These are phyloP conservation scores for Lipomyces mesembrius DNA, from an alignment of 805 yeast genomes.

Conservation along the genomic window DNA sequence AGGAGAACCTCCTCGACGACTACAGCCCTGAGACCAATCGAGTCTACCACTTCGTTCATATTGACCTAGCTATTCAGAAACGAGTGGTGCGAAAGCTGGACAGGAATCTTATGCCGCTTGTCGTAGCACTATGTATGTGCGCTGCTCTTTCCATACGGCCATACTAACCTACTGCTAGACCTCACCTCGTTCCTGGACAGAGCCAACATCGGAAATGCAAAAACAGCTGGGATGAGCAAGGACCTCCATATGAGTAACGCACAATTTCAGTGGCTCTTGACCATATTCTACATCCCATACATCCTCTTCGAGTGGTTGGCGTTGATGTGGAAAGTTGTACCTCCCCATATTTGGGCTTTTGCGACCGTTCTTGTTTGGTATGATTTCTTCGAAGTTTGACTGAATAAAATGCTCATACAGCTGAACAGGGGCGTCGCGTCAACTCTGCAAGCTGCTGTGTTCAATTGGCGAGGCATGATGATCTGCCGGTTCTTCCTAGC, in stretches of 20 bases:
- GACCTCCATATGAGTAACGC: constrained; percentile 50
- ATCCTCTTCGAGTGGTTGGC: constrained; percentile 45
- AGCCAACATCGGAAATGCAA: constrained; percentile 50
- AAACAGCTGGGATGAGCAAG: constrained; percentile 51
- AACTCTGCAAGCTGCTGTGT: neutral
- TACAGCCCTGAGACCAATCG: too few relatives aligned
- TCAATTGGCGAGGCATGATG: constrained; percentile 2
- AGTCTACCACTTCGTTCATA: too few relatives aligned
- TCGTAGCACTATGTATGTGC: too few relatives aligned
- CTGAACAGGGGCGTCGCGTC: constrained; percentile 41
- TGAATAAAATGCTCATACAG: constrained; percentile 40
- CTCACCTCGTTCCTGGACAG: constrained; percentile 44
- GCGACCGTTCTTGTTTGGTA: constrained; percentile 41
- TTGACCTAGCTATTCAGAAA: too few relatives aligned
- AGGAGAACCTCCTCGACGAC: too few relatives aligned
- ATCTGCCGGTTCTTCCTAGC: constrained; percentile 45
- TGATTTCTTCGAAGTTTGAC: constrained; percentile 41
- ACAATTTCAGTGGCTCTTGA: constrained; percentile 52
- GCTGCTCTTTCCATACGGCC: too few relatives aligned
- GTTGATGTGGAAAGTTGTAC: constrained; percentile 36
- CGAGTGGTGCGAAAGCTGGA: too few relatives aligned
- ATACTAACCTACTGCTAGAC: constrained; percentile 27
- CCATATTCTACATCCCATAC: constrained; percentile 47
- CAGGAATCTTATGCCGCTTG: too few relatives aligned
- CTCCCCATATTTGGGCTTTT: constrained; percentile 43